A percentile compares a stretch with the other conserved stretches of the same genome.
Conservation (phyloP, 1,284 basidiomycete genomes). For the Erythrobasidium hasegawianum region DNA sequence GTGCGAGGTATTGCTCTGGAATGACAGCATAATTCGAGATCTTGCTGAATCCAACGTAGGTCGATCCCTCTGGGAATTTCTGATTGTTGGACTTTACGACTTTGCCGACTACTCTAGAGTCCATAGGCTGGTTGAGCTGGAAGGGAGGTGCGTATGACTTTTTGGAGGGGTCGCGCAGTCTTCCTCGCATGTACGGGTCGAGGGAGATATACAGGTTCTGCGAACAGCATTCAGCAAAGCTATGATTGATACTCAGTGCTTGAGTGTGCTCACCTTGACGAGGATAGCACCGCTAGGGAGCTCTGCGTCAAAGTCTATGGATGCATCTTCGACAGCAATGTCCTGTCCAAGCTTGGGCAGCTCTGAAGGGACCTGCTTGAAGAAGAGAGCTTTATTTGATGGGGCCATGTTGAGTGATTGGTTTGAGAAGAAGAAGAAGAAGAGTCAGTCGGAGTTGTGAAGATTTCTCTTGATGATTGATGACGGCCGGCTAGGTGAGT, state of each 20-base stretch:
- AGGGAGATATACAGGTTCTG: slow-evolving; percentile 3
- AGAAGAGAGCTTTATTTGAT: slow-evolving; percentile 46
- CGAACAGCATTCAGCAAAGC: background rate
- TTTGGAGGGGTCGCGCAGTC: slow-evolving; percentile 35
- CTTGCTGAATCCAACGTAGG: slow-evolving; percentile 26
- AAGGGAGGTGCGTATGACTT: slow-evolving; percentile 41
- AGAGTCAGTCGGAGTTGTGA: background rate
- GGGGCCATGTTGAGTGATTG: slow-evolving; percentile 32
- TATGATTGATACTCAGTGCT: slow-evolving; percentile 39
- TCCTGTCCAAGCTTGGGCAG: slow-evolving; percentile 36
- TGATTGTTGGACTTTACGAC: slow-evolving; percentile 36
- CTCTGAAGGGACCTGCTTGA: slow-evolving; percentile 48
- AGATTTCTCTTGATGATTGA: too few relatives aligned
- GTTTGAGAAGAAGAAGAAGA: background rate
- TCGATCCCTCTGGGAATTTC: slow-evolving; percentile 34
- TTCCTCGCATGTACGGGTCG: slow-evolving; percentile 37
- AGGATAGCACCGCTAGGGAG: slow-evolving; percentile 57
- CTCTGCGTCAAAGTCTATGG: slow-evolving; percentile 56
- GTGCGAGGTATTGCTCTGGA: slow-evolving; percentile 23
- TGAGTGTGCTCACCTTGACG: slow-evolving; percentile 54
- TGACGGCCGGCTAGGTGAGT: too few relatives aligned
- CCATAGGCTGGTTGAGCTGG: slow-evolving; percentile 36
- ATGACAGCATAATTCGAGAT: slow-evolving; percentile 37
- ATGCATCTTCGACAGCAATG: slow-evolving; percentile 54
- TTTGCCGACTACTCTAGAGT: slow-evolving; percentile 38